Base-by-base conservation (phyloP, 495 filamentous ascomycete species). In the Aspergillus heteromorphus region DNA sequence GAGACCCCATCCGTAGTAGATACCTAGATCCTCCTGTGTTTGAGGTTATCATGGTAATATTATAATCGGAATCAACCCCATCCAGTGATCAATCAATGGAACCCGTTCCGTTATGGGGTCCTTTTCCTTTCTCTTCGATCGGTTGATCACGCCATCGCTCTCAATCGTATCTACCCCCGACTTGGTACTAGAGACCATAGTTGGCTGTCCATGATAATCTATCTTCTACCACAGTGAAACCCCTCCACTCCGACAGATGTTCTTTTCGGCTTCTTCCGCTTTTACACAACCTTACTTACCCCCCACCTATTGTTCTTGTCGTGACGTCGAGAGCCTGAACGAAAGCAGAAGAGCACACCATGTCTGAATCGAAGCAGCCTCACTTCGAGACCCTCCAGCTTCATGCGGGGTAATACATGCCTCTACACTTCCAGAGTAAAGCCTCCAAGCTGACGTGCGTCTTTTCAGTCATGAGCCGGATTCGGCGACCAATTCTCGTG, bases 341-440 rank as follows among this genome's bases (percentile, higher is more conserved):
- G 14, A 45, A n/a, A 45, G 20, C 18, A 23, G 14, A 29, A 25
- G 14, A 9, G 2, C 13, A 34, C 55, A 61, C 48, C 45, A 75
- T 77, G 72, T 62, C 69, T 2, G 55, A 69, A 8, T 58, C 63
- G 25, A 55, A 61, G 42, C 62, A 59, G 42, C 68, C 61, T 49
- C 72, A 64, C 52, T 98, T 98, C 60, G 93, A 97, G 79, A 97
- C 93, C 50, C 86, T 97, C 65, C 95, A 97, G 76, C 81, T 98
- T 57, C 93, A 98, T 71, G 93, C 92, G 68, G 92, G 92, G 91
- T 93, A 83, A 77, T 65, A 14, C 2, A 45, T 16, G 13, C 14
- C 54, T 31, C 31, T n/a, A 47, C 48, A 20, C 23, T 38, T 29
- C 25, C 3, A 6, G 1, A 27, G 20, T 17, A 54, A 42, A 31